These are phyloP conservation scores for Bipolaris victoriae DNA, from an alignment of 2,329 filamentous ascomycete species.

Conservation along the genomic window DNA sequence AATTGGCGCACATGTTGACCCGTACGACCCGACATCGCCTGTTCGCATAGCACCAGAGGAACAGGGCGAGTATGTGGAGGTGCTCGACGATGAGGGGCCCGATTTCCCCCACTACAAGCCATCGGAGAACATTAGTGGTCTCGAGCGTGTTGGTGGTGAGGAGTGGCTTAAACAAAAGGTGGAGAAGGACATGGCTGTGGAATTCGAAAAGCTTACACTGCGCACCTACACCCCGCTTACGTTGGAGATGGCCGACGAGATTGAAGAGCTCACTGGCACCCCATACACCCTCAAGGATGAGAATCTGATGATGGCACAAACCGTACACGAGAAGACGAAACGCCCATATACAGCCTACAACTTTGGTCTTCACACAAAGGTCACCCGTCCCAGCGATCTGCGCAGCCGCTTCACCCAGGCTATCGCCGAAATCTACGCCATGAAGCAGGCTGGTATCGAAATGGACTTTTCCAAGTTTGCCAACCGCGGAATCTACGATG, in stretches of 20 bases:
- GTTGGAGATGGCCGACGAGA: conserved; percentile 38
- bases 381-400: conserved; percentile 23
- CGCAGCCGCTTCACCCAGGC: conserved; percentile 59
- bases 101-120: conserved; percentile 16
- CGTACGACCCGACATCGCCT: conserved; percentile 45
- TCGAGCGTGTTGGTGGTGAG: conserved; percentile 61
- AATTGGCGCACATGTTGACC: conserved; percentile 47
- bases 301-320: conserved; percentile 39
- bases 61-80: conserved; percentile 43
- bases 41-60: conserved; percentile 46
- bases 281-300: conserved; percentile 39
- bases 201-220: conserved; percentile 45
- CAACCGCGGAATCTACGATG: conserved; percentile 37
- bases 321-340: conserved; percentile 42
- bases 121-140: conserved; percentile 36
- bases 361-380: conserved; percentile 32
- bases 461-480: conserved; percentile 35
- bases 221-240: conserved; percentile 42
- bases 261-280: conserved; percentile 40
- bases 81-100: conserved; percentile 34
- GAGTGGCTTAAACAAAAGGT: conserved; percentile 49
- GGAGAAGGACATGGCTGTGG: conserved; percentile 36
- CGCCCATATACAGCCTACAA: conserved; percentile 39
- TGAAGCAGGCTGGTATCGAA: conserved; percentile 43
- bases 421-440: conserved; percentile 61